These are phyloP conservation scores for Carex arenaria DNA, from an alignment of 202 grass and related monocot species.

Conservation along the genomic window DNA sequence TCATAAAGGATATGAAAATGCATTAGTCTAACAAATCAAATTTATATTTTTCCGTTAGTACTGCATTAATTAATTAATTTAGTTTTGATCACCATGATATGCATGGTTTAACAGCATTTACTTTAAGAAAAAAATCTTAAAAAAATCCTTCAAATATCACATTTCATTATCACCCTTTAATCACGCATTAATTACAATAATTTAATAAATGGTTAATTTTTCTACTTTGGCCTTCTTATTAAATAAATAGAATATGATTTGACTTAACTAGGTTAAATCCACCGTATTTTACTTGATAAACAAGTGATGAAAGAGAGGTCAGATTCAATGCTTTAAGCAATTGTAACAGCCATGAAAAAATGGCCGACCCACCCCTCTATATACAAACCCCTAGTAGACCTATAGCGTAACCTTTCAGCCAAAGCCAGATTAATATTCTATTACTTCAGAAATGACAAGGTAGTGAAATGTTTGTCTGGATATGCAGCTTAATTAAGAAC, in stretches of 20 bases:
- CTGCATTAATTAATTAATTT: neutral
- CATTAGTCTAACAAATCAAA: neutral
- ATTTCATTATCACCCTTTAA: neutral
- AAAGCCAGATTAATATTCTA: neutral
- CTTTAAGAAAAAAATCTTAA: neutral
- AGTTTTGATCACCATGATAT: neutral
- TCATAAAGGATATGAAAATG: neutral
- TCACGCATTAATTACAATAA: neutral
- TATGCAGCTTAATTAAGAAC: neutral
- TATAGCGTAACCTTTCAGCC: slow-evolving; percentile 21
- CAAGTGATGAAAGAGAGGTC: neutral
- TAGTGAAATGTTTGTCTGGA: neutral
- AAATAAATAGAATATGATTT: neutral
- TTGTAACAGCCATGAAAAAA: slow-evolving; percentile 22
- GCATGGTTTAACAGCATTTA: neutral
- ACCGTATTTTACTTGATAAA: slow-evolving; percentile 8
- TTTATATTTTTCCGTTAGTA: neutral
- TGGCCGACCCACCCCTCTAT: slow-evolving; percentile 6
- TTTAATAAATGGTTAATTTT: neutral
- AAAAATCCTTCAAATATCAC: neutral
- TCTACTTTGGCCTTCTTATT: neutral
- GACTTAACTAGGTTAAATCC: neutral
- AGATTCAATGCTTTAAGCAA: slow-evolving; percentile 18
- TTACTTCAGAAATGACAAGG: neutral
- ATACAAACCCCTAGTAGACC: neutral